Evolutionary conservation across 148 eudicot species (phyloP).

Genomic region (Rhododendron simsii): DNA sequence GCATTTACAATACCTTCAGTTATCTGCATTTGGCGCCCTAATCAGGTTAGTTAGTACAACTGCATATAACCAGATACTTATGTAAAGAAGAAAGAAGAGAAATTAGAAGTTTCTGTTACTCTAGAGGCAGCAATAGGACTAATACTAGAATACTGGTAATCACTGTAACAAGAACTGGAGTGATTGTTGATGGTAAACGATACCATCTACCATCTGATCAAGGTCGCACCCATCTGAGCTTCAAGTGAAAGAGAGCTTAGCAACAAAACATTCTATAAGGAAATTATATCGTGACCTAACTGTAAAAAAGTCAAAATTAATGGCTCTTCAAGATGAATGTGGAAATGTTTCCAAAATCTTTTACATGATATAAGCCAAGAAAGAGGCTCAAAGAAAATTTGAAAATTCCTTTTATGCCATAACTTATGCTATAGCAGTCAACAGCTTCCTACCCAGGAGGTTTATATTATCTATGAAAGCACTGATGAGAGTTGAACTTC

Average conservation of each 20-base stretch:
- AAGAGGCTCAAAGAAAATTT: background rate
- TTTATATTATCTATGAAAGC: background rate
- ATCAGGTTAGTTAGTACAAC: background rate
- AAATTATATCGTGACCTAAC: background rate
- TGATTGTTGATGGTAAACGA: background rate
- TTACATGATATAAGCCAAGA: background rate
- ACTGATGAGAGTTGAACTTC: background rate
- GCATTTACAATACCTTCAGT: slow-evolving; percentile 81
- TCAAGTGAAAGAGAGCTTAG: background rate
- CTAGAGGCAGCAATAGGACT: background rate
- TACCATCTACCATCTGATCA: background rate
- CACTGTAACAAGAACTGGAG: background rate
- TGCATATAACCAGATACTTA: background rate
- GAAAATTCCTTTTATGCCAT: background rate
- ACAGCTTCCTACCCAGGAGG: background rate
- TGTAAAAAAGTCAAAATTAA: background rate
- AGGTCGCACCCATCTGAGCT: background rate
- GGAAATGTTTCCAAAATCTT: background rate
- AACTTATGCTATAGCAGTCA: background rate
- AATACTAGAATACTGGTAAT: background rate
- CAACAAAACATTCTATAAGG: background rate
- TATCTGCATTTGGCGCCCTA: slow-evolving; percentile 39
- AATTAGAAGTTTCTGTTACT: background rate
- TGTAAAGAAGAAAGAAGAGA: background rate
- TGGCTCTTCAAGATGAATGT: background rate